Evolutionary conservation across 2,329 filamentous ascomycete species (phyloP).

Genomic region (Neofusicoccum laricinum): DNA sequence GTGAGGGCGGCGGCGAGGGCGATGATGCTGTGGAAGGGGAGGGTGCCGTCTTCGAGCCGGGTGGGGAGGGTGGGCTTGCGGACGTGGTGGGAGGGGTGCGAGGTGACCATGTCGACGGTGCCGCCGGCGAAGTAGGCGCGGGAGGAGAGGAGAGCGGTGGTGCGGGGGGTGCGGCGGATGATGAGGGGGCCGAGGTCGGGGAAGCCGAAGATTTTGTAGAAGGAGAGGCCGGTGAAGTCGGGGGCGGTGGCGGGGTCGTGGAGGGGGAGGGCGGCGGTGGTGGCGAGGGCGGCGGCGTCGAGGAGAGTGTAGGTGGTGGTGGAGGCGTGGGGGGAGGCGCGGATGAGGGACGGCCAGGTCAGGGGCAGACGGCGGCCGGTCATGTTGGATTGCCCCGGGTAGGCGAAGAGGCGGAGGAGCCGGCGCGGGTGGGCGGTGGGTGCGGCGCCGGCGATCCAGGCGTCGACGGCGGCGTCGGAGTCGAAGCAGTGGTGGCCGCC

Average conservation of each 20-base stretch:
- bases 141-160: slow-evolving; percentile 60
- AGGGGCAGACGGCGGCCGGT: slow-evolving; percentile 74
- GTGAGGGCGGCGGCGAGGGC: slow-evolving; percentile 60
- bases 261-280: slow-evolving; percentile 74
- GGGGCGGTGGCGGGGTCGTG: slow-evolving; percentile 56
- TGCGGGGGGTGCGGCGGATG: slow-evolving; percentile 65
- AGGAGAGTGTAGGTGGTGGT: slow-evolving; percentile 64
- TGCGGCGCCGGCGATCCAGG: slow-evolving; percentile 56
- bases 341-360: slow-evolving; percentile 58
- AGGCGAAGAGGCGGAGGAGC: slow-evolving; percentile 67
- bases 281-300: slow-evolving; percentile 78
- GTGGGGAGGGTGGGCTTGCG: slow-evolving; percentile 53
- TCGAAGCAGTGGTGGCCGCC: slow-evolving; percentile 62
- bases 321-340: slow-evolving; percentile 20
- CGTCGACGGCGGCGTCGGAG: slow-evolving; percentile 59
- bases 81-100: slow-evolving; percentile 38
- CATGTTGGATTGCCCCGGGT: slow-evolving; percentile 91
- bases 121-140: slow-evolving; percentile 69
- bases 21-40: slow-evolving; percentile 64
- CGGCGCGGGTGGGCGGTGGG: slow-evolving; percentile 37
- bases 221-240: slow-evolving; percentile 83
- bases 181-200: slow-evolving; percentile 85
- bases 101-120: slow-evolving; percentile 60
- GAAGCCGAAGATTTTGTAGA: slow-evolving; percentile 97
- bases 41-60: slow-evolving; percentile 64